Conservation (phyloP, 1,139 yeast genomes). For the Petasospora rhodanensis region DNA sequence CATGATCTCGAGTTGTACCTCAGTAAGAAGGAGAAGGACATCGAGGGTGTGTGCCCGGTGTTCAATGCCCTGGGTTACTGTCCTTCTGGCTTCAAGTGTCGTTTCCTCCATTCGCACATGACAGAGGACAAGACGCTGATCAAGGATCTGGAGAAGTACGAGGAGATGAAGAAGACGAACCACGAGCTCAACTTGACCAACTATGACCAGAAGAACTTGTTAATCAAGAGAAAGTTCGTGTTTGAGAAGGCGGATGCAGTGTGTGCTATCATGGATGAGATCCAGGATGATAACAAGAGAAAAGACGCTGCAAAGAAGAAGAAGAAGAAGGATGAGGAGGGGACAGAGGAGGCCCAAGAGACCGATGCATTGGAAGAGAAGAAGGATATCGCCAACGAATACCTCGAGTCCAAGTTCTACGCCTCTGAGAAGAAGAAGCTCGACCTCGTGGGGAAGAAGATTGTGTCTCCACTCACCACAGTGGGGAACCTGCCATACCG, state of each 20-base stretch:
- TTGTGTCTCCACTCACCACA: conserved; percentile 92
- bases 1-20: conserved; percentile 72
- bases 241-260: conserved; percentile 54
- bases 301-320: conserved; percentile 28
- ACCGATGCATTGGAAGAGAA: conserved; percentile 26
- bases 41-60: conserved; percentile 80
- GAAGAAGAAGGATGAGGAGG: conserved; percentile 16
- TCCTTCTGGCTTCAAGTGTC: conserved; percentile 87
- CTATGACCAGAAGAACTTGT: conserved; percentile 44
- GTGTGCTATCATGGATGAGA: conserved; percentile 51
- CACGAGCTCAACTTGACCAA: conserved; percentile 66
- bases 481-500: conserved; percentile 97
- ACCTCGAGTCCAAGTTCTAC: conserved; percentile 72
- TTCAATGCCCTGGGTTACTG: conserved; percentile 79
- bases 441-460: conserved; percentile 67
- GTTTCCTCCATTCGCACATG: conserved; percentile 82
- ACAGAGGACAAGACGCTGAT: conserved; percentile 43
- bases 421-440: conserved; percentile 77
- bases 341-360: conserved; percentile 18
- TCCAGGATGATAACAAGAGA: conserved; percentile 38
- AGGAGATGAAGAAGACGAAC: conserved; percentile 33
- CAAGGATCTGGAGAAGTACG: conserved; percentile 39
- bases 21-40: conserved; percentile 61
- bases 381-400: conserved; percentile 37
- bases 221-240: conserved; percentile 61